Percentiles rank a stretch among this genome's conserved stretches.
These are phyloP conservation scores for Aureobasidium musti DNA, from an alignment of 2,329 filamentous ascomycete genomes.

Conservation along the genomic window DNA sequence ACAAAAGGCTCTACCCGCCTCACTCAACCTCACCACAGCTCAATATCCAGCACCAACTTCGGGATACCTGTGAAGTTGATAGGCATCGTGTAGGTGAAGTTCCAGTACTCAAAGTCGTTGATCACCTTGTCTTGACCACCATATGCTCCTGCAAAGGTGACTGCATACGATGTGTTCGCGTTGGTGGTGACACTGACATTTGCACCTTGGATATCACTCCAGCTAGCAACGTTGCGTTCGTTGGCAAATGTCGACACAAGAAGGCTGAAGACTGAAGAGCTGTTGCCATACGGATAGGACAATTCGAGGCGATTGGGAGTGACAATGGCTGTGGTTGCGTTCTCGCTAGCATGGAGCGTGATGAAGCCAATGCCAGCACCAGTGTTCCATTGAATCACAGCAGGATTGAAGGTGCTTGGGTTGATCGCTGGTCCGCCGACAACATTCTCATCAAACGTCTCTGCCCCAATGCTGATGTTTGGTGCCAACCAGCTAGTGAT, in stretches of 20 bases:
- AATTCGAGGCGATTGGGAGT: slow-evolving; percentile 49
- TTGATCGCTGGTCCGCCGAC: slow-evolving; percentile 59
- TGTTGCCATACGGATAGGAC: slow-evolving; percentile 57
- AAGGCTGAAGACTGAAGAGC: slow-evolving; percentile 54
- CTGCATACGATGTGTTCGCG: slow-evolving; percentile 44
- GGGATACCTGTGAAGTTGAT: slow-evolving; percentile 3
- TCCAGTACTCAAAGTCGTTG: slow-evolving; percentile 49
- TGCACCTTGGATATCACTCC: slow-evolving; percentile 54
- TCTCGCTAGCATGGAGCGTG: slow-evolving; percentile 47
- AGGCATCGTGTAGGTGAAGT: slow-evolving; percentile 43
- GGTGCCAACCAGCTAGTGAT: slow-evolving; percentile 61
- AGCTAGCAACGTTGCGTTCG: slow-evolving; percentile 49
- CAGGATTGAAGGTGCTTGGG: slow-evolving; percentile 59
- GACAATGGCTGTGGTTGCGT: slow-evolving; percentile 47
- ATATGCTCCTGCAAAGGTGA: slow-evolving; percentile 50
- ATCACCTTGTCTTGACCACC: slow-evolving; percentile 44
- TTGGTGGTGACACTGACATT: slow-evolving; percentile 51
- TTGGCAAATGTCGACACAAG: slow-evolving; percentile 52
- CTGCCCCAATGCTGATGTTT: slow-evolving; percentile 61
- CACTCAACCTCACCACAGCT: neutral
- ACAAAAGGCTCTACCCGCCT: neutral
- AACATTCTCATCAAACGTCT: slow-evolving; percentile 58
- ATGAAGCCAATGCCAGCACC: slow-evolving; percentile 44
- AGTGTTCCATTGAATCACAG: slow-evolving; percentile 60
- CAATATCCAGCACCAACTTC: neutral